phyloP scores from a whole-genome alignment of 2,329 filamentous ascomycete genomes.

The Lachnellula hyalina region DNA sequence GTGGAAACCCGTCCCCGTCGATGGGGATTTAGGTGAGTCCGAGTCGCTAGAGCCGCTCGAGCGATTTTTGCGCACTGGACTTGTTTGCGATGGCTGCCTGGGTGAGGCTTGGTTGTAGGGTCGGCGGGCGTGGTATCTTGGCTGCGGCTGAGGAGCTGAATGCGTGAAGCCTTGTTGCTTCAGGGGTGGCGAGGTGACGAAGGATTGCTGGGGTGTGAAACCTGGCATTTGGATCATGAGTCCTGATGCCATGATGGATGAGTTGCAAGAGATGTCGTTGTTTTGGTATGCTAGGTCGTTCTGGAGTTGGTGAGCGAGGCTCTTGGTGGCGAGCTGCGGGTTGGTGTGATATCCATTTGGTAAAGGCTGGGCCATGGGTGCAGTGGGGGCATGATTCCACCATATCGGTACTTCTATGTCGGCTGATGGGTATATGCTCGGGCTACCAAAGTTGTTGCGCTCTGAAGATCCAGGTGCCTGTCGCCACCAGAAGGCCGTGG shows the following conservation, averaged over 20 bases:
- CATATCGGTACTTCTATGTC: constrained; percentile 23
- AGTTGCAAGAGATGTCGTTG: constrained; percentile 15
- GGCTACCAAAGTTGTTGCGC: constrained; percentile 10
- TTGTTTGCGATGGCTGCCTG: constrained; percentile 7
- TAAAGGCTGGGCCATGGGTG: constrained; percentile 25
- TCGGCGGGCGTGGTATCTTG: constrained; percentile 10
- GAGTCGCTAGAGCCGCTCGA: constrained; percentile 12
- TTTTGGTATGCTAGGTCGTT: constrained; percentile 23
- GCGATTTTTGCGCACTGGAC: constrained; percentile 5
- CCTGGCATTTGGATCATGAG: constrained; percentile 30
- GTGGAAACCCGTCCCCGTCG: constrained; percentile 11
- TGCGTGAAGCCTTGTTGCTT: constrained; percentile 14
- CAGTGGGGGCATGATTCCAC: constrained; percentile 27
- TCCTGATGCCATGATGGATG: constrained; percentile 18
- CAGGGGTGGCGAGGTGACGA: constrained; percentile 15
- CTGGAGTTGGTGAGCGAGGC: constrained; percentile 27
- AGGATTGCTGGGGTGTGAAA: constrained; percentile 16
- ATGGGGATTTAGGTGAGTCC: constrained; percentile 8
- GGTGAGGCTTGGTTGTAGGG: constrained; percentile 1
- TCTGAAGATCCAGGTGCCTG: constrained; percentile 16
- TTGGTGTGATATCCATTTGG: constrained; percentile 23
- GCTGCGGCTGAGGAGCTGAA: constrained; percentile 9
- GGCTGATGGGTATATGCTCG: constrained; percentile 5
- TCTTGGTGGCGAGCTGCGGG: constrained; percentile 25
- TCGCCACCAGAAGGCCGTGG: constrained; percentile 26